phyloP scores from a whole-genome alignment of 805 yeast genomes.

The Kuraishia borneana region DNA sequence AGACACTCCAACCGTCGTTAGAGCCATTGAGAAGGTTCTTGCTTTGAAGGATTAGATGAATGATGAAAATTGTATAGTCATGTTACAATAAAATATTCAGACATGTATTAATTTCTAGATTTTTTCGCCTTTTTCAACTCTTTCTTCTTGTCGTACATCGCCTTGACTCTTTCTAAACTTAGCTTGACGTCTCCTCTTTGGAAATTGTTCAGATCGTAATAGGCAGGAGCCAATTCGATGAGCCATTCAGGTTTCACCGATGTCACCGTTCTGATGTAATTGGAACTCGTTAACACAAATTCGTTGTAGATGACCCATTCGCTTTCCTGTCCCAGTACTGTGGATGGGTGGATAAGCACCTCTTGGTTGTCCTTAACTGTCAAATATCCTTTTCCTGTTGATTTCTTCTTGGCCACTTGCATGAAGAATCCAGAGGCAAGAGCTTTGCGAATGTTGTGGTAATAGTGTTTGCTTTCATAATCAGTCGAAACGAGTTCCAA shows the following conservation, averaged over 20 bases:
- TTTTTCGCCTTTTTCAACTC: constrained; percentile 12
- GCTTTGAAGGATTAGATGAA: constrained; percentile 25
- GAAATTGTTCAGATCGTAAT: constrained; percentile 54
- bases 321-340: constrained; percentile 76
- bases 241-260: constrained; percentile 88
- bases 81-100: background rate
- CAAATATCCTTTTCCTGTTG: constrained; percentile 72
- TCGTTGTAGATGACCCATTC: constrained; percentile 96
- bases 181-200: constrained; percentile 61
- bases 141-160: constrained; percentile 31
- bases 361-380: constrained; percentile 96
- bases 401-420: constrained; percentile 93
- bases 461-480: constrained; percentile 51
- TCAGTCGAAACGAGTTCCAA: constrained; percentile 63
- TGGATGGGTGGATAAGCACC: constrained; percentile 86
- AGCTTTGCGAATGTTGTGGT: constrained; percentile 75
- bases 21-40: constrained; percentile 76
- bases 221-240: constrained; percentile 66
- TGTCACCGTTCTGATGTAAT: constrained; percentile 91
- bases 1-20: constrained; percentile 78
- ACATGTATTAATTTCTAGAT: constrained; percentile 2
- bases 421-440: constrained; percentile 89
- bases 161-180: constrained; percentile 51
- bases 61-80: background rate
- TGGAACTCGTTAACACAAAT: constrained; percentile 86